phyloP scores from a whole-genome alignment of 179 eudicot genomes.

The Gypsophila paniculata region DNA sequence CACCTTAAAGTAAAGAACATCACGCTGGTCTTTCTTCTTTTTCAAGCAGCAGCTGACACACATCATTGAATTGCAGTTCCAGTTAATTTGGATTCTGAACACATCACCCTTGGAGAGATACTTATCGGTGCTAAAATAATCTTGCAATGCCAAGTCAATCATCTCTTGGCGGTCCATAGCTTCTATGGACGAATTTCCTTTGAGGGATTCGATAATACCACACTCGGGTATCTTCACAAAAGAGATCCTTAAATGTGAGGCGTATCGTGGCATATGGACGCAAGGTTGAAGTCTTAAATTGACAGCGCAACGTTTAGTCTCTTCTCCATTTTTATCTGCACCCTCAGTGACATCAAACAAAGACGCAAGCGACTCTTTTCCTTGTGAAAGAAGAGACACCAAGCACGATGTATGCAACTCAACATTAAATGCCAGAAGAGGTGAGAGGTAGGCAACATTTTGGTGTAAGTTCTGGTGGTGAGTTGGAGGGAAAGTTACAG shows the following conservation, averaged over 20 bases:
- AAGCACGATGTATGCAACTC: conserved; percentile 74
- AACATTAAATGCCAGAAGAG: conserved; percentile 78
- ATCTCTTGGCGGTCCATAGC: conserved; percentile 76
- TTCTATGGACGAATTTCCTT: conserved; percentile 59
- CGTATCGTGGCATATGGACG: conserved; percentile 58
- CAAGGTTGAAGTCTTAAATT: conserved; percentile 55
- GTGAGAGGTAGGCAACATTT: conserved; percentile 71
- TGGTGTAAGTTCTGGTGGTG: conserved; percentile 28
- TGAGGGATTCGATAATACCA: conserved; percentile 69
- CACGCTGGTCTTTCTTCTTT: conserved; percentile 32
- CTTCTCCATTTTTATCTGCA: conserved; percentile 31
- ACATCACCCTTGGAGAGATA: conserved; percentile 75
- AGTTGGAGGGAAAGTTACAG: conserved; percentile 36
- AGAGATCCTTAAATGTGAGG: conserved; percentile 81
- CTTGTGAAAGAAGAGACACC: conserved; percentile 59
- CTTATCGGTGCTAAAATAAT: conserved; percentile 69
- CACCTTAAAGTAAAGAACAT: conserved; percentile 77
- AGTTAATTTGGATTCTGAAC: conserved; percentile 63
- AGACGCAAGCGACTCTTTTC: conserved; percentile 56
- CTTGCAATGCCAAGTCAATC: conserved; percentile 77
- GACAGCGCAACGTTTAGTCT: conserved; percentile 33
- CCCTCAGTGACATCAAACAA: conserved; percentile 47
- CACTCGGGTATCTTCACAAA: conserved; percentile 90
- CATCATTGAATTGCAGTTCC: conserved; percentile 76
- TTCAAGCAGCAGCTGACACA: conserved; percentile 65